Evolutionary conservation across 148 eudicot genomes (phyloP).

Genomic region (Polygonum maritimum): DNA sequence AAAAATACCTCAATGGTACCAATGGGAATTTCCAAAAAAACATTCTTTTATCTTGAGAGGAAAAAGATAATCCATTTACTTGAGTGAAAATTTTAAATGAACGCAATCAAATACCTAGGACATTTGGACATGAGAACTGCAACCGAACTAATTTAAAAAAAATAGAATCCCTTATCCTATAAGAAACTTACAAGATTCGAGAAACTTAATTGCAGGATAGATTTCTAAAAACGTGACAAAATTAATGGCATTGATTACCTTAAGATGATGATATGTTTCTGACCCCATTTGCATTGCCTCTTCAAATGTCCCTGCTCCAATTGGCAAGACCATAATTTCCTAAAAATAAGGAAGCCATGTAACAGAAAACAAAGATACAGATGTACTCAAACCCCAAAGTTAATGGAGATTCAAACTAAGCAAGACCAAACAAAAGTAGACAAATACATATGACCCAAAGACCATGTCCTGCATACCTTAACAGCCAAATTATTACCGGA

Average conservation of each 20-base stretch:
- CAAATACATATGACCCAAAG: background rate
- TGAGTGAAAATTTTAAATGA: background rate
- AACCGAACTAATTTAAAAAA: background rate
- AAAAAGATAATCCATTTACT: background rate
- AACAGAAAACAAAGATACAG: background rate
- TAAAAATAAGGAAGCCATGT: constrained; percentile 14
- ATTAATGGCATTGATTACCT: constrained; percentile 31
- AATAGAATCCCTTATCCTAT: background rate
- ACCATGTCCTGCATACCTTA: constrained; percentile 41
- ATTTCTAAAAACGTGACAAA: background rate
- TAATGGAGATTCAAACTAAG: background rate
- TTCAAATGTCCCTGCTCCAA: constrained; percentile 77
- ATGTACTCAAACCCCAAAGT: background rate
- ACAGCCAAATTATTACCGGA: constrained; percentile 78
- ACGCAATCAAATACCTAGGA: background rate
- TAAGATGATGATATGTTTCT: constrained; percentile 84
- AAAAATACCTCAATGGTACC: too few species aligned
- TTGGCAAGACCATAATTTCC: constrained; percentile 85
- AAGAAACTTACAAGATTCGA: background rate
- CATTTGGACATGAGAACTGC: background rate
- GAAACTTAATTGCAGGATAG: background rate
- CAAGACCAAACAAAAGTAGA: background rate
- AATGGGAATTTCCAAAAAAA: too few species aligned
- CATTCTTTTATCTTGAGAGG: background rate
- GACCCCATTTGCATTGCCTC: constrained; percentile 91